Evolutionary conservation across 2,329 filamentous ascomycete species (phyloP).

Genomic region (Fusarium odoratissimum): DNA sequence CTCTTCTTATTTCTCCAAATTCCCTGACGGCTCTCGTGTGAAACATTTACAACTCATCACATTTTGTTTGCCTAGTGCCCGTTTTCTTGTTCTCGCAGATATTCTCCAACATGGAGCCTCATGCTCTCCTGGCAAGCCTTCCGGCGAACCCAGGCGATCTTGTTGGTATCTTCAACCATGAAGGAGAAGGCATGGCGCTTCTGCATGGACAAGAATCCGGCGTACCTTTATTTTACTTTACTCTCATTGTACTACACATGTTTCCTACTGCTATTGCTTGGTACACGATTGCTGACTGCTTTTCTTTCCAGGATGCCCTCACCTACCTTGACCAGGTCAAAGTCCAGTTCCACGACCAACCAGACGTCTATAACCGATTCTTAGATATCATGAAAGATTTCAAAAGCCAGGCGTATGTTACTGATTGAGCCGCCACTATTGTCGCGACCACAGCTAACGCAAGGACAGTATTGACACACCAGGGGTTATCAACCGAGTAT

Average conservation of each 20-base stretch:
- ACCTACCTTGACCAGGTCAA: slow-evolving; percentile 99
- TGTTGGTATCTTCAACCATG: slow-evolving; percentile 37
- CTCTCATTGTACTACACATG: slow-evolving; percentile 41
- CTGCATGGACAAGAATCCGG: slow-evolving; percentile 31
- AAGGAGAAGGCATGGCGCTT: slow-evolving; percentile 39
- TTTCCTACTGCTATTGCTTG: neutral
- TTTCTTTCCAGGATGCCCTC: slow-evolving; percentile 70
- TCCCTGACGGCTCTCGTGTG: neutral
- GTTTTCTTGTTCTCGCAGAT: slow-evolving; percentile 6
- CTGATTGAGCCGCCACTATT: neutral
- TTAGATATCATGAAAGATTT: slow-evolving; percentile 99
- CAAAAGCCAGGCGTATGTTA: slow-evolving; percentile 89
- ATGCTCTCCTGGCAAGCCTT: slow-evolving; percentile 9
- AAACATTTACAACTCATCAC: neutral
- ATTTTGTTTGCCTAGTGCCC: neutral
- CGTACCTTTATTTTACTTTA: slow-evolving; percentile 39
- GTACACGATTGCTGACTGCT: slow-evolving; percentile 16
- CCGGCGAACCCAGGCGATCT: slow-evolving; percentile 32
- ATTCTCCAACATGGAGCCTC: slow-evolving; percentile 17
- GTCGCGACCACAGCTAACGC: slow-evolving; percentile 42
- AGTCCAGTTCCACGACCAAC: slow-evolving; percentile 95
- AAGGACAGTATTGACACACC: slow-evolving; percentile 85
- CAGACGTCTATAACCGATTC: slow-evolving; percentile 97
- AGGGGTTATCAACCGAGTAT: slow-evolving; percentile 96
- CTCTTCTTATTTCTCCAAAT: neutral